Conservation (phyloP, 1,284 basidiomycete species). For the Cryptococcus depauperatus region DNA sequence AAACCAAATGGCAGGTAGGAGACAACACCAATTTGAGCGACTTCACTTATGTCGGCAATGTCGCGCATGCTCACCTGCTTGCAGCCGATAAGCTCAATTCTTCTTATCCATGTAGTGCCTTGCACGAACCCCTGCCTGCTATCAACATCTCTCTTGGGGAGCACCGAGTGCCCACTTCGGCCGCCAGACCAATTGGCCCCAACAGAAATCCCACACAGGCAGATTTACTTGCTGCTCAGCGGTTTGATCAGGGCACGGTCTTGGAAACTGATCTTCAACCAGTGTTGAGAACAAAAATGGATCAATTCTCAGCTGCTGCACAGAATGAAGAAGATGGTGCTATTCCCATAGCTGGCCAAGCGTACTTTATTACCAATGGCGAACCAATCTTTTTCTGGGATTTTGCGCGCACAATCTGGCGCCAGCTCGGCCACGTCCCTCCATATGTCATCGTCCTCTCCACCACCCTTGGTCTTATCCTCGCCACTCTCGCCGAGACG, state of each 20-base stretch:
- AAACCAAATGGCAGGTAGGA: slow-evolving; percentile 91
- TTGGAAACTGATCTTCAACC: slow-evolving; percentile 49
- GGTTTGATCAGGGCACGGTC: slow-evolving; percentile 42
- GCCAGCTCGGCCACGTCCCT: slow-evolving; percentile 58
- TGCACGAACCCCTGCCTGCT: slow-evolving; percentile 56
- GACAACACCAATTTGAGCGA: slow-evolving; percentile 91
- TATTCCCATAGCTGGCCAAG: slow-evolving; percentile 80
- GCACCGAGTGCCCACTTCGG: slow-evolving; percentile 64
- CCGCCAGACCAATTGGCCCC: slow-evolving; percentile 70
- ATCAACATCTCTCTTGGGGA: slow-evolving; percentile 58
- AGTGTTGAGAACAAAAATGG: slow-evolving; percentile 56
- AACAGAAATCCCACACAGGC: slow-evolving; percentile 53
- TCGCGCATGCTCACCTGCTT: slow-evolving; percentile 88
- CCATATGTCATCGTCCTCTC: slow-evolving; percentile 56
- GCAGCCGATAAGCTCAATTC: slow-evolving; percentile 62
- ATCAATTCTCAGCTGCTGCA: slow-evolving; percentile 49
- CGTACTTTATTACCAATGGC: slow-evolving; percentile 96
- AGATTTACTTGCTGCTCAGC: slow-evolving; percentile 54
- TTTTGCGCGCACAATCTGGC: slow-evolving; percentile 79
- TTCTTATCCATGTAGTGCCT: slow-evolving; percentile 42
- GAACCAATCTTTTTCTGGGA: slow-evolving; percentile 98
- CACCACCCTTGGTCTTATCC: slow-evolving; percentile 57
- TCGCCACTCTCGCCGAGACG: slow-evolving; percentile 67
- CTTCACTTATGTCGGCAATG: slow-evolving; percentile 96
- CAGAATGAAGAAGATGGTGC: slow-evolving; percentile 34